These are phyloP conservation scores for Noccaea bulbosa DNA, from an alignment of 345 rosid species.

Conservation along the genomic window DNA sequence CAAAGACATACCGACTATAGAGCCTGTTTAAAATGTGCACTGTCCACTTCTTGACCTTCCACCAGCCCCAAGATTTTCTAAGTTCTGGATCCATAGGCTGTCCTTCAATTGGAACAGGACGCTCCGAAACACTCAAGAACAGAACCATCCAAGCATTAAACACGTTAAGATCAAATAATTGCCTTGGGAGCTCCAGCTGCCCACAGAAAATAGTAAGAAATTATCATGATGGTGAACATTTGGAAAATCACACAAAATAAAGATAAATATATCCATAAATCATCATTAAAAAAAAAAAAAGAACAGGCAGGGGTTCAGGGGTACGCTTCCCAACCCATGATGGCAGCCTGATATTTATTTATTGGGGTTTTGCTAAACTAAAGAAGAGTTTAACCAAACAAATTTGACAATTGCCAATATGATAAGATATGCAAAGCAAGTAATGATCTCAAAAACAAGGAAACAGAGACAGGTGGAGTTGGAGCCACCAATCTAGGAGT, in stretches of 20 bases:
- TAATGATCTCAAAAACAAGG: constrained; percentile 11
- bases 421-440: constrained; percentile 12
- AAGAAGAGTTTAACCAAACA: constrained; percentile 6
- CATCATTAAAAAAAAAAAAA: constrained; percentile 7
- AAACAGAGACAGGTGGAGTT: constrained; percentile 4
- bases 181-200: constrained; percentile 97
- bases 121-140: constrained; percentile 86
- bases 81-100: constrained; percentile 88
- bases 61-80: constrained; percentile 99
- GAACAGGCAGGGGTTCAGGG: constrained; percentile 12
- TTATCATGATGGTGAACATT: constrained; percentile 24
- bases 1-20: constrained; percentile 66
- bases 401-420: neutral
- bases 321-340: neutral
- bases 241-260: neutral
- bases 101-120: constrained; percentile 93
- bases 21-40: constrained; percentile 94
- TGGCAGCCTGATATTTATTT: constrained; percentile 13
- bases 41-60: constrained; percentile 99
- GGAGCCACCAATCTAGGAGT: constrained; percentile 20
- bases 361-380: constrained; percentile 13
- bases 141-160: constrained; percentile 97
- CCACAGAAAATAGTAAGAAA: constrained; percentile 14
- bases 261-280: constrained; percentile 5
- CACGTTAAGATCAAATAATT: constrained; percentile 71